Evolutionary conservation across 352 stramenopile species (phyloP).

Genomic region (Pythium dissimile): DNA sequence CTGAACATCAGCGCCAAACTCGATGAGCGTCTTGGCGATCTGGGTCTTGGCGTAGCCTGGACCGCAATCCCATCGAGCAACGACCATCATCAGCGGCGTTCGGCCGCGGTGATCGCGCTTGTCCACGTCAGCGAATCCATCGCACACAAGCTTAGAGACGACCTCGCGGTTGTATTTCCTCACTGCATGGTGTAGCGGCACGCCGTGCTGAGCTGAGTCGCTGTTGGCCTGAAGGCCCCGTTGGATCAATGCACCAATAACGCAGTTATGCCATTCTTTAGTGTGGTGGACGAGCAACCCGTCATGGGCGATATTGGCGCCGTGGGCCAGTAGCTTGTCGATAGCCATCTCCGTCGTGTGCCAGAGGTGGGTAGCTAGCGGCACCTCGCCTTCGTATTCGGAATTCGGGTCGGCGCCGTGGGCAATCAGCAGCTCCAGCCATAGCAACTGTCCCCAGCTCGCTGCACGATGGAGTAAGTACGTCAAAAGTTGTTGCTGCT

Average conservation of each 20-base stretch:
- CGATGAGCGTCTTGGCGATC: not conserved
- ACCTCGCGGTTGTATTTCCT: not conserved
- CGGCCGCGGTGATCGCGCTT: not conserved
- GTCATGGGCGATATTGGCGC: not conserved
- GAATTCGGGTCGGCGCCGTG: constrained; percentile 13
- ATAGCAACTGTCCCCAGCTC: too few relatives aligned
- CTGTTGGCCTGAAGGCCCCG: constrained; percentile 1
- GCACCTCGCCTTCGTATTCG: not conserved
- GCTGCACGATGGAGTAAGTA: too few relatives aligned
- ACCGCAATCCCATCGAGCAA: not conserved
- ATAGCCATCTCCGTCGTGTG: too few relatives aligned
- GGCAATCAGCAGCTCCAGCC: not conserved
- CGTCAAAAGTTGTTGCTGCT: too few relatives aligned
- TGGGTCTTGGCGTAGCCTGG: not conserved
- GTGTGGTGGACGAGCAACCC: not conserved
- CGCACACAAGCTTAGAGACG: not conserved
- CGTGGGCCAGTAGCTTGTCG: not conserved
- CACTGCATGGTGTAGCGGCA: not conserved
- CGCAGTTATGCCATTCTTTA: not conserved
- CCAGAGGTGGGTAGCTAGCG: too few relatives aligned
- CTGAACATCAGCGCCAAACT: not conserved
- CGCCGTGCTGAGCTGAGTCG: not conserved
- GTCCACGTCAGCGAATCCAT: constrained; percentile 1
- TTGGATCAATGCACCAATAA: not conserved
- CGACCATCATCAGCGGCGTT: not conserved